Evolutionary conservation across 1,139 yeast genomes (phyloP).

Genomic region (Protomyces pachydermus): DNA sequence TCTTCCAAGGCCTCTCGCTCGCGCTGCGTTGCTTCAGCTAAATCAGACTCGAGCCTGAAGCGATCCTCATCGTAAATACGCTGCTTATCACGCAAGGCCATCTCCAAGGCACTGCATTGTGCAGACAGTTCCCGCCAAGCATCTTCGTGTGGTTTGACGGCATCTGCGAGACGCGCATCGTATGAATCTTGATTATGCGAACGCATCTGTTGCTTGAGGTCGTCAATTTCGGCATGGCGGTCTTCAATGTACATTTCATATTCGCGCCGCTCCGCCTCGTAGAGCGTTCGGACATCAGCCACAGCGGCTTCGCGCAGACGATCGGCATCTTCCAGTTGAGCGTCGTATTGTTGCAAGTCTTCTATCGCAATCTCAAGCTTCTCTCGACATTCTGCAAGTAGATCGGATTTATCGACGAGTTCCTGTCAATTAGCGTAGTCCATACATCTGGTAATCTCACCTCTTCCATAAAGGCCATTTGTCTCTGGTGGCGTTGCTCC

Average conservation of each 20-base stretch:
- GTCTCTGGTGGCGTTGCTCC: not conserved
- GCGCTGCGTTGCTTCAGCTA: not conserved
- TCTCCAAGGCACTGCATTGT: not conserved
- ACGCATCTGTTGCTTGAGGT: slow-evolving; percentile 1
- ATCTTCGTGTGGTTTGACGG: slow-evolving; percentile 9
- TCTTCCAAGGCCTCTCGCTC: not conserved
- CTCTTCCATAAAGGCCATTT: not conserved
- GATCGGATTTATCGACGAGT: not conserved
- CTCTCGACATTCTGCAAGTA: slow-evolving; percentile 1
- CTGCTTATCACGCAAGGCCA: not conserved
- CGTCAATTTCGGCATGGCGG: slow-evolving; percentile 18
- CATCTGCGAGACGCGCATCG: slow-evolving; percentile 13
- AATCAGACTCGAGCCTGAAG: not conserved
- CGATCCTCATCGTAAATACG: not conserved
- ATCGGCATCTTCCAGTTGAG: slow-evolving; percentile 4
- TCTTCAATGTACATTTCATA: slow-evolving; percentile 21
- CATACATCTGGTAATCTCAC: not conserved
- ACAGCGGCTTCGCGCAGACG: slow-evolving; percentile 7
- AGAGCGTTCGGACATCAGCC: slow-evolving; percentile 1
- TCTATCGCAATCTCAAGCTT: slow-evolving; percentile 1
- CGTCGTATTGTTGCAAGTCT: not conserved
- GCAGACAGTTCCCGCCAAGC: slow-evolving; percentile 15
- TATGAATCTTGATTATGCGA: slow-evolving; percentile 12
- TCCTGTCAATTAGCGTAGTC: not conserved
- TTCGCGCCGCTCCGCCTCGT: slow-evolving; percentile 13